phyloP scores from a whole-genome alignment of 129 eudicot species.

The carrot (Daucus carota) region DNA sequence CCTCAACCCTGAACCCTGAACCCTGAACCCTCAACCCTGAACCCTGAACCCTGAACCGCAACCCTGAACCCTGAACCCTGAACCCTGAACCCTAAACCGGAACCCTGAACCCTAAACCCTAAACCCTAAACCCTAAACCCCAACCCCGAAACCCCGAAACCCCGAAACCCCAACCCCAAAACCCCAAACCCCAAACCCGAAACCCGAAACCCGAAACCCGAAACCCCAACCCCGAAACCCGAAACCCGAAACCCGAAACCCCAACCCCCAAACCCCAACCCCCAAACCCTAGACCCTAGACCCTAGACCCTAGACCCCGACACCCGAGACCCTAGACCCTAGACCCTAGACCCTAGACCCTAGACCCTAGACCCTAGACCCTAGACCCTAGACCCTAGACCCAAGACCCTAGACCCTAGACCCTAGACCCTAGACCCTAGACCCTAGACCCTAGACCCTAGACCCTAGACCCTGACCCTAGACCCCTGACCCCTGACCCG shows the following conservation, averaged over 20 bases:
- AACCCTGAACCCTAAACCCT: no score
- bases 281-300: constrained; percentile 12
- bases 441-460: constrained; percentile 3
- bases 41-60: constrained; percentile 7
- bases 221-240: constrained; percentile 10
- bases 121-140: constrained; percentile 8
- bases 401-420: not conserved
- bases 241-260: constrained; percentile 8
- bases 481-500: no score
- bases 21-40: no score
- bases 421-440: constrained; percentile 9
- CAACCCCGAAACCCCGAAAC: no score
- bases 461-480: no score
- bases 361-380: constrained; percentile 11
- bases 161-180: no score
- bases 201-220: no score
- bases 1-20: no score
- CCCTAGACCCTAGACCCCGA: constrained; percentile 3
- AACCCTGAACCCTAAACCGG: no score
- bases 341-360: constrained; percentile 5
- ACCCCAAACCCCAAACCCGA: no score
- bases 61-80: not conserved
- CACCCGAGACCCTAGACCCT: constrained; percentile 2
- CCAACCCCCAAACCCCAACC: constrained; percentile 12
- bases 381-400: no score